Conservation (phyloP, 495 filamentous ascomycete species). For the Aspergillus wentii region DNA sequence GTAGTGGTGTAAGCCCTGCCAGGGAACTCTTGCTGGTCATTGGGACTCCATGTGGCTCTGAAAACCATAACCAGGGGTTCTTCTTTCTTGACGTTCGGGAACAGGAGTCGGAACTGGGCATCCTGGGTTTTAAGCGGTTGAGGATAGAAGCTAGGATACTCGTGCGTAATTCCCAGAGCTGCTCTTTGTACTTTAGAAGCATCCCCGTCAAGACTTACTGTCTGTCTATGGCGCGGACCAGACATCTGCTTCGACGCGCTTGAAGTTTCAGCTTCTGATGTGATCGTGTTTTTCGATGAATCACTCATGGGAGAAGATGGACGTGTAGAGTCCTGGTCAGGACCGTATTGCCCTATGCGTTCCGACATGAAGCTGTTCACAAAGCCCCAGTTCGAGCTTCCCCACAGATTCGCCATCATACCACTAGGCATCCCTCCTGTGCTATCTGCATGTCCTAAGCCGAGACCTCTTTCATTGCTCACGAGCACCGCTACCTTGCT, state of each 20-base stretch:
- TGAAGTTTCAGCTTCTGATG: constrained; percentile 5
- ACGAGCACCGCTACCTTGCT: constrained; percentile 82
- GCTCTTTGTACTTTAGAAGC: constrained; percentile 39
- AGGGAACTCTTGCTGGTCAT: constrained; percentile 75
- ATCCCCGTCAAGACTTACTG: constrained; percentile 68
- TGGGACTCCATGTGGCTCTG: constrained; percentile 68
- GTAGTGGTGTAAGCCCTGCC: constrained; percentile 86
- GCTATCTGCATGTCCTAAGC: constrained; percentile 51
- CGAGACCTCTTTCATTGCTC: constrained; percentile 67
- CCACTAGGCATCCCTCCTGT: constrained; percentile 73
- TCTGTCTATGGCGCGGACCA: constrained; percentile 65
- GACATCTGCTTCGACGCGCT: constrained; percentile 11
- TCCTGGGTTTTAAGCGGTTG: constrained; percentile 80
- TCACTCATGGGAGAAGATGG: constrained; percentile 26
- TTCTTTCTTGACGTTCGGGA: constrained; percentile 67
- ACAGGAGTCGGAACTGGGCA: constrained; percentile 86
- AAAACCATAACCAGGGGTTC: constrained; percentile 81
- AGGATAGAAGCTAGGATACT: constrained; percentile 80
- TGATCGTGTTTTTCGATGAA: constrained; percentile 16
- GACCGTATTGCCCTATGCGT: constrained; percentile 37
- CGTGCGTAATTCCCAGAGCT: constrained; percentile 39
- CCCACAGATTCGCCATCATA: constrained; percentile 90
- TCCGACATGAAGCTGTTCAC: constrained; percentile 61
- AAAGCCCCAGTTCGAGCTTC: constrained; percentile 77
- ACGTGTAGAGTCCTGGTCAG: constrained; percentile 26